Evolutionary conservation across 78 protist genomes (phyloP), one percentile per base, ranked within the genome.

Genomic region (Goniomonas avonlea): DNA sequence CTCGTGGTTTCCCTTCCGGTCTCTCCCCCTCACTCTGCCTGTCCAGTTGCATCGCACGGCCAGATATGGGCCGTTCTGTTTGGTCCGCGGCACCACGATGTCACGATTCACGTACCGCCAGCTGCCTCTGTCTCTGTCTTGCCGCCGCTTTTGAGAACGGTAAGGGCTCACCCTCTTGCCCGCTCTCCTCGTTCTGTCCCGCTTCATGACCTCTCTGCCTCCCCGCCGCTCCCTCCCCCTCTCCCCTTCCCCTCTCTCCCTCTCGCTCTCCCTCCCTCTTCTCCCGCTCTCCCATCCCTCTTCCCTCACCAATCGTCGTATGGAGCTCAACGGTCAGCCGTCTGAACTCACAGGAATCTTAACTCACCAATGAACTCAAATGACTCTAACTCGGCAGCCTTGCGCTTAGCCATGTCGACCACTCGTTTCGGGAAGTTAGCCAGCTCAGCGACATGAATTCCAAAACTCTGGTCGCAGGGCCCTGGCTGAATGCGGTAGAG

Each of bases 401-500:
- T 93, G 40, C 63, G 35, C 65, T 53, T 61, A 2, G 96, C 96
- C 18, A 53, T 2, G 25, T 29, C 50, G 31, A 37, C 63, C 23
- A 61, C 80, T 11, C 31, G 45, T 3, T 50, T 13, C 23, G 48
- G 56, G 34, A 48, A 38, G 3, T 35, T 85, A 38, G 95, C 93
- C 38, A 94, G 15, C 69, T 90, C 65, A 2, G 97, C 98, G 1
- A 94, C 98, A 55, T 92, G 88, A 29, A 93, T 89, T 41, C 98
- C 98, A 43, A 93, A 95, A 71, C 89, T 77, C 79, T 75, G 93
- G 34, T 87, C 91, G 73, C 94, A 90, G 29, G 94, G 80, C n/a
- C 96, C 96, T 34, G 29, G 47, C 7, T 53, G 25, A 31, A 59
- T 58, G 40, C 38, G 7, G 68, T 27, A 82, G 23, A 82, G 86